These are phyloP conservation scores for Brettanomyces anomalus DNA, from an alignment of 805 yeast genomes.

Conservation along the genomic window DNA sequence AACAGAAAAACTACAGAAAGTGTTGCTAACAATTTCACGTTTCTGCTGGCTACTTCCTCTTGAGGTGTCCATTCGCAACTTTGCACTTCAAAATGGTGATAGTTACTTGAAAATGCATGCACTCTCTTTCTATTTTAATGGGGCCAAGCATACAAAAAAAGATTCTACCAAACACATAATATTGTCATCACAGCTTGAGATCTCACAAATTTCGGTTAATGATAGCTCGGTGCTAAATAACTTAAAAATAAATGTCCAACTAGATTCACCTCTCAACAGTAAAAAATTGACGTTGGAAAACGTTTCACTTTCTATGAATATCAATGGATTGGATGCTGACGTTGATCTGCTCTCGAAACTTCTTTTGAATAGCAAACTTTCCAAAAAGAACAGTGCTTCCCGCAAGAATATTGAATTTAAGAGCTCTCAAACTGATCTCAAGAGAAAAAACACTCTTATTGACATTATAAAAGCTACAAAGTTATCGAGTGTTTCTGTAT, in stretches of 20 bases:
- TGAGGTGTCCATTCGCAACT: slow-evolving; percentile 4
- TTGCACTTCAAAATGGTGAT: slow-evolving; percentile 5
- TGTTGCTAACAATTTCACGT: no score
- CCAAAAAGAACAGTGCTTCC: no score
- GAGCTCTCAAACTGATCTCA: no score
- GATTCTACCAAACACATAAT: no score
- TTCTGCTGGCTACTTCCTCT: not conserved
- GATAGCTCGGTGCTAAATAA: not conserved
- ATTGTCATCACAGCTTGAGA: not conserved
- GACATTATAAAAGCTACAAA: not conserved
- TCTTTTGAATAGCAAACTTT: no score
- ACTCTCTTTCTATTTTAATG: no score
- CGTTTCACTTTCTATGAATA: slow-evolving; percentile 1
- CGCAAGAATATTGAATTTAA: no score
- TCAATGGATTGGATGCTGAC: not conserved
- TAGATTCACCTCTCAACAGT: slow-evolving; percentile 1
- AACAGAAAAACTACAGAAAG: no score
- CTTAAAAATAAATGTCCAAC: not conserved
- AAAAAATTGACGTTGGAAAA: not conserved
- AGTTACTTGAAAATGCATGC: no score
- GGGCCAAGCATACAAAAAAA: no score
- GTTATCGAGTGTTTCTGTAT: not conserved
- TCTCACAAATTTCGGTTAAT: not conserved
- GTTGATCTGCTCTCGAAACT: not conserved
- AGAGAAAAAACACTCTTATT: no score